These are phyloP conservation scores for Entamoeba nuttalli DNA, from an alignment of 208 protist genomes.

Conservation along the genomic window DNA sequence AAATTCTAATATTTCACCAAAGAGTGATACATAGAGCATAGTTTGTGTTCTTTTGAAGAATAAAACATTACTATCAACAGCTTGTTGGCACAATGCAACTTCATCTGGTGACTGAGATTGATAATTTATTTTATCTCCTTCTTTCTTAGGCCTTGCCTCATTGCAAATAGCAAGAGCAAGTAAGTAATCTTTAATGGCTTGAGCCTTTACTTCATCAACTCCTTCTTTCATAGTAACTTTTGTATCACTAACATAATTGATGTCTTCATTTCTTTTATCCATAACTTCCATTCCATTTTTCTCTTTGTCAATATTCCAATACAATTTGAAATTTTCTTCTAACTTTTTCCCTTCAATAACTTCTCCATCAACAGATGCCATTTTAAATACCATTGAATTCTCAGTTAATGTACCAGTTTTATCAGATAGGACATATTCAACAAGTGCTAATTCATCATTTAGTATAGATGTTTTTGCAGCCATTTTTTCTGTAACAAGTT, in stretches of 20 bases:
- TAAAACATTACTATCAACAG: background rate
- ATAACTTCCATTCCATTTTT: background rate
- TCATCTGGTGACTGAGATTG: constrained; percentile 30
- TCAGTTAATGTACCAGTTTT: constrained; percentile 62
- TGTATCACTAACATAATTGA: background rate
- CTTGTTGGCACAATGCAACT: constrained; percentile 12
- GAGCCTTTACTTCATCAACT: background rate
- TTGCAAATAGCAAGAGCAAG: background rate
- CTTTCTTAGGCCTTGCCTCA: background rate
- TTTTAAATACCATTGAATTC: background rate
- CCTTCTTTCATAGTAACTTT: background rate
- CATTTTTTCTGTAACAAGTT: background rate
- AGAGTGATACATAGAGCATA: background rate
- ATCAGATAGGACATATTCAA: constrained; percentile 55
- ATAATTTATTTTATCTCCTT: background rate
- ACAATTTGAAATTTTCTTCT: background rate
- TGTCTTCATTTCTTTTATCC: background rate
- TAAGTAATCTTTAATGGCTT: background rate
- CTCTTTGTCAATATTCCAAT: background rate
- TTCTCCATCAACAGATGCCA: background rate
- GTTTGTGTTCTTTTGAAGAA: constrained; percentile 9
- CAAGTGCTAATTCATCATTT: background rate
- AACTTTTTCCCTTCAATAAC: background rate
- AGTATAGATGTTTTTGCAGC: background rate
- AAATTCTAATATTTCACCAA: constrained; percentile 32